These are phyloP conservation scores for Cornus suecica DNA, from an alignment of 148 eudicot genomes.

Conservation along the genomic window DNA sequence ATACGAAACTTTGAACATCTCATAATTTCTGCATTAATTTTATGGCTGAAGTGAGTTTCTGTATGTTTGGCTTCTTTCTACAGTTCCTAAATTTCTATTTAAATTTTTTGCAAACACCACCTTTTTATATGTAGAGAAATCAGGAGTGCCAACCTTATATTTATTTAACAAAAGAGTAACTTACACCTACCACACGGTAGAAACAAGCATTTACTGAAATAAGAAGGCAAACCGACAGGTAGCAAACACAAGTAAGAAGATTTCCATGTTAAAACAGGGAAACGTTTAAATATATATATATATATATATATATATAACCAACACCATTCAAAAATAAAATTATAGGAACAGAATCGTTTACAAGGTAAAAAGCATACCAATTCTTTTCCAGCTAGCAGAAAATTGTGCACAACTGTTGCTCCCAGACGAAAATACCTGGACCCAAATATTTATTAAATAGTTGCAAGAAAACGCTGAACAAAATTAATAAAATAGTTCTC, in stretches of 20 bases:
- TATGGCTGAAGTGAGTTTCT: background rate
- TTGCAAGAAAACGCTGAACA: slow-evolving; percentile 10
- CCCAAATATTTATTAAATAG: background rate
- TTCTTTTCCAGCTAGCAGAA: slow-evolving; percentile 61
- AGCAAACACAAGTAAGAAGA: background rate
- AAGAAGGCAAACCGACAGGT: background rate
- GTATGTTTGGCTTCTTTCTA: too few relatives aligned
- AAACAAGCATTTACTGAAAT: background rate
- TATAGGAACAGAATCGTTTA: background rate
- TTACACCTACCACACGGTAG: background rate
- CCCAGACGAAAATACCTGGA: slow-evolving; percentile 73
- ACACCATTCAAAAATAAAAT: background rate
- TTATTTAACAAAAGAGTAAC: too few relatives aligned
- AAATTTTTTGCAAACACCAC: too few relatives aligned
- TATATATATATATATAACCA: background rate
- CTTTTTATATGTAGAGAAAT: background rate
- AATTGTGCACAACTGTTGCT: slow-evolving; percentile 64
- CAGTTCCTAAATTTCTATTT: background rate
- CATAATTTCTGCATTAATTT: too few relatives aligned
- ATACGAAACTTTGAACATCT: too few relatives aligned
- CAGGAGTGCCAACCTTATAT: background rate
- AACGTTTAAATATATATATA: too few relatives aligned
- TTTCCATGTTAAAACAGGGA: background rate
- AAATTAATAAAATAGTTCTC: background rate
- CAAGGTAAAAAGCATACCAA: slow-evolving; percentile 43